These are phyloP conservation scores for Selaginella tamariscina DNA, from an alignment of 75 land plant species.

Conservation along the genomic window DNA sequence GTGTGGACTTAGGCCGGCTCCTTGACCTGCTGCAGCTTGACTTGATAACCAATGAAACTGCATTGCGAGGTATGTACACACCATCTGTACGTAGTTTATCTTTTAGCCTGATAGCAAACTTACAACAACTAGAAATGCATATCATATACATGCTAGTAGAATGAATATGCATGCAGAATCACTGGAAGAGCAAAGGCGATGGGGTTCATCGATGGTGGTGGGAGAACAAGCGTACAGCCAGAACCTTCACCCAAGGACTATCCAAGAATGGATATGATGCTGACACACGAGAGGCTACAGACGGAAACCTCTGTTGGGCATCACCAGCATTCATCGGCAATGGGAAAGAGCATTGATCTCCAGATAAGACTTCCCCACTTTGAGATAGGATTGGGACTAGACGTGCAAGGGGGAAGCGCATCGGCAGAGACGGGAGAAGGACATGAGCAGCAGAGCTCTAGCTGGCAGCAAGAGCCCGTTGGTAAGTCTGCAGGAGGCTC, in stretches of 20 bases:
- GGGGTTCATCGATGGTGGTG: background rate
- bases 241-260: background rate
- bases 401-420: background rate
- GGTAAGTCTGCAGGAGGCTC: too few species aligned
- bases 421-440: background rate
- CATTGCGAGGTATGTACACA: conserved; percentile 60
- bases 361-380: background rate
- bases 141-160: too few species aligned
- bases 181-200: background rate
- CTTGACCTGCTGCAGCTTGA: conserved; percentile 77
- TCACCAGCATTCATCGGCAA: background rate
- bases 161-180: too few species aligned
- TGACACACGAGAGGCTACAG: background rate
- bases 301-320: too few species aligned
- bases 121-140: too few species aligned
- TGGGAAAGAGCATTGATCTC: background rate
- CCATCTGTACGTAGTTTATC: too few species aligned
- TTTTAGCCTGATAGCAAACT: too few species aligned
- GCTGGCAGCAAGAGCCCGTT: too few species aligned
- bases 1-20: conserved; percentile 81
- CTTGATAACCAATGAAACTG: conserved; percentile 40
- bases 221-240: background rate
- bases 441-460: background rate
- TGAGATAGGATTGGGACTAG: background rate
- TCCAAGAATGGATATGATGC: background rate